phyloP scores from a whole-genome alignment of 805 yeast species.

The Ogataea methylovora region DNA sequence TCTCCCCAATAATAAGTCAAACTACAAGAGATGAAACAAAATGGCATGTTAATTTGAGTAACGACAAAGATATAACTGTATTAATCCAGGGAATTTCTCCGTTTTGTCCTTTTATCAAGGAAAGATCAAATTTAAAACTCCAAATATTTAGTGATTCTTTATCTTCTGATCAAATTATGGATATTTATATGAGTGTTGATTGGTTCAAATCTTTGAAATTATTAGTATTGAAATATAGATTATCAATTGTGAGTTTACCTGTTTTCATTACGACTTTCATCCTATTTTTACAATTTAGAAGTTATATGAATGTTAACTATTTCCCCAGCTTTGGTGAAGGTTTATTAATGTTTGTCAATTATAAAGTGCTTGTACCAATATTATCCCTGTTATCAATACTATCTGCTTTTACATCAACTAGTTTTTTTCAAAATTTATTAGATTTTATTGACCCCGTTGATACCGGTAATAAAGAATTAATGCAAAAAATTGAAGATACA shows the following conservation, averaged over 20 bases:
- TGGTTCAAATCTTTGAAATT: conserved; percentile 54
- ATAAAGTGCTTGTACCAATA: conserved; percentile 18
- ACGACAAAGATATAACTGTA: conserved; percentile 30
- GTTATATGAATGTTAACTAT: conserved; percentile 29
- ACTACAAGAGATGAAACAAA: conserved; percentile 63
- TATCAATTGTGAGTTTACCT: conserved; percentile 67
- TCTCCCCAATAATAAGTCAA: conserved; percentile 65
- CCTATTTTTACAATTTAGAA: conserved; percentile 45
- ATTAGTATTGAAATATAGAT: conserved; percentile 68
- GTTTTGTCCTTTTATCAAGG: conserved; percentile 23
- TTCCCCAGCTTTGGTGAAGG: conserved; percentile 42
- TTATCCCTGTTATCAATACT: conserved; percentile 25
- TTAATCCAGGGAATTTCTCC: conserved; percentile 64
- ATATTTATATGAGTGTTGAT: conserved; percentile 41
- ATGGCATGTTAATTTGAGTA: conserved; percentile 57
- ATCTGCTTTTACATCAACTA: conserved; percentile 29
- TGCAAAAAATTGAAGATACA: conserved; percentile 29
- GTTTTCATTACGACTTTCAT: conserved; percentile 47
- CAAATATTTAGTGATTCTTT: conserved; percentile 42
- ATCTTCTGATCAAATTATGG: conserved; percentile 26
- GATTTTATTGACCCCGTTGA: conserved; percentile 47
- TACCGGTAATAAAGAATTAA: conserved; percentile 36
- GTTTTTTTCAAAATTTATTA: conserved; percentile 30
- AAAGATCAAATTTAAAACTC: conserved; percentile 24
- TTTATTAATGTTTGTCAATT: conserved; percentile 29